phyloP scores from a whole-genome alignment of 2,329 filamentous ascomycete genomes.

The Aphanocladium album region DNA sequence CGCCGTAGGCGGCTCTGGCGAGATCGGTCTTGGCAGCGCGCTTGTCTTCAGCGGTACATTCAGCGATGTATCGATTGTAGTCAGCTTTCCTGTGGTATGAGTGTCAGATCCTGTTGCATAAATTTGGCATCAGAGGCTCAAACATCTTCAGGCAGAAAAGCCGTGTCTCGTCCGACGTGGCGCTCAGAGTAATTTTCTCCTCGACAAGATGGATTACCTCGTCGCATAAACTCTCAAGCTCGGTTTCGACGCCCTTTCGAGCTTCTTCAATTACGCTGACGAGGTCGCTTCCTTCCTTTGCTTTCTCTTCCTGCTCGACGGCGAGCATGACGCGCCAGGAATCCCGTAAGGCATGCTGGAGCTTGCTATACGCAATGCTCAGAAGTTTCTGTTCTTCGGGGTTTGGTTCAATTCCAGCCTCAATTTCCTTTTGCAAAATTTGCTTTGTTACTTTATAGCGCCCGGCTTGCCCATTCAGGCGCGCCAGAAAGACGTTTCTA shows the following conservation, averaged over 20 bases:
- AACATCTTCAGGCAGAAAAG: slow-evolving; percentile 5
- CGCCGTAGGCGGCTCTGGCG: background rate
- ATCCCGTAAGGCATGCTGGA: background rate
- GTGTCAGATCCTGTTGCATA: background rate
- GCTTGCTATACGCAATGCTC: slow-evolving; percentile 1
- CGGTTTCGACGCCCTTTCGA: background rate
- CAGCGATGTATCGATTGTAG: slow-evolving; percentile 6
- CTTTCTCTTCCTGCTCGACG: background rate
- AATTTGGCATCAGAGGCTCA: background rate
- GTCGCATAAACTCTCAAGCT: background rate
- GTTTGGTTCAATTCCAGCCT: background rate
- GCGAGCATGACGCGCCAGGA: background rate
- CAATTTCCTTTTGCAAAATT: background rate
- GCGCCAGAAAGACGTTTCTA: background rate
- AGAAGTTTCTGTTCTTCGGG: background rate
- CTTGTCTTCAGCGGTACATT: background rate
- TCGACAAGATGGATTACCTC: background rate
- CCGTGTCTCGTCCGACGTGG: background rate
- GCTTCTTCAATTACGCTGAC: background rate
- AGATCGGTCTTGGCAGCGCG: background rate
- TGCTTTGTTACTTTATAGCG: background rate
- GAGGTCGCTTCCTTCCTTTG: background rate
- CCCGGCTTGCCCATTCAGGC: background rate
- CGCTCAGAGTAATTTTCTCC: background rate
- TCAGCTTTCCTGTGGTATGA: background rate